A percentile compares a stretch with the other conserved stretches of the same genome.
Conservation (phyloP, 331 rosid genomes). For the Malus hybrid region DNA sequence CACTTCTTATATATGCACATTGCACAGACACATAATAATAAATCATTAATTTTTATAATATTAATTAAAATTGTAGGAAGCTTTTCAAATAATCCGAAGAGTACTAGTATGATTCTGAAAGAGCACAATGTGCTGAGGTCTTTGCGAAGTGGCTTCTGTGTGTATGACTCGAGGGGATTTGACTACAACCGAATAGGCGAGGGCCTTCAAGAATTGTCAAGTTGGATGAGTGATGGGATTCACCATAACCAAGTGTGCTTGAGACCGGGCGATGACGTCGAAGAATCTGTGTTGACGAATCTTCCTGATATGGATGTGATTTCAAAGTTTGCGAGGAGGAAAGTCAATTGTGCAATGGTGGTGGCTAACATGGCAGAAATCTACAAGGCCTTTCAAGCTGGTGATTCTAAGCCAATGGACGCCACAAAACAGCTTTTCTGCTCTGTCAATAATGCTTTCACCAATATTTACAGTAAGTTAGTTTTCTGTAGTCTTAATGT, state of each 20-base stretch:
- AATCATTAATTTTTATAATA: too few species aligned
- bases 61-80: constrained; percentile 10
- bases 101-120: constrained; percentile 20
- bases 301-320: constrained; percentile 2
- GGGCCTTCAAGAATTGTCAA: constrained; percentile 9
- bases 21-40: too few species aligned
- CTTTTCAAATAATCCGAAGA: neutral
- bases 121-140: constrained; percentile 43
- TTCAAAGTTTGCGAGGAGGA: constrained; percentile 25
- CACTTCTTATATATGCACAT: neutral
- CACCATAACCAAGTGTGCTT: constrained; percentile 35
- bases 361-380: constrained; percentile 34
- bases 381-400: constrained; percentile 26
- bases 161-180: constrained; percentile 35
- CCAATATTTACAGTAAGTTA: constrained; percentile 18
- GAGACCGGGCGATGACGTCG: constrained; percentile 7
- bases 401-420: constrained; percentile 24
- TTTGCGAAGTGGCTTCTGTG: constrained; percentile 30
- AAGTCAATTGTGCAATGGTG: constrained; percentile 35
- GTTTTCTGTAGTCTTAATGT: neutral
- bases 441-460: constrained; percentile 11
- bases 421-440: constrained; percentile 28
- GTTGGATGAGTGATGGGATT: constrained; percentile 33
- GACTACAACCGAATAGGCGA: neutral
- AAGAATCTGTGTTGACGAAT: neutral